A percentile compares a stretch with the other conserved stretches of the same genome.
phyloP scores from a whole-genome alignment of 2,329 filamentous ascomycete genomes.

The Penicillium sp. region DNA sequence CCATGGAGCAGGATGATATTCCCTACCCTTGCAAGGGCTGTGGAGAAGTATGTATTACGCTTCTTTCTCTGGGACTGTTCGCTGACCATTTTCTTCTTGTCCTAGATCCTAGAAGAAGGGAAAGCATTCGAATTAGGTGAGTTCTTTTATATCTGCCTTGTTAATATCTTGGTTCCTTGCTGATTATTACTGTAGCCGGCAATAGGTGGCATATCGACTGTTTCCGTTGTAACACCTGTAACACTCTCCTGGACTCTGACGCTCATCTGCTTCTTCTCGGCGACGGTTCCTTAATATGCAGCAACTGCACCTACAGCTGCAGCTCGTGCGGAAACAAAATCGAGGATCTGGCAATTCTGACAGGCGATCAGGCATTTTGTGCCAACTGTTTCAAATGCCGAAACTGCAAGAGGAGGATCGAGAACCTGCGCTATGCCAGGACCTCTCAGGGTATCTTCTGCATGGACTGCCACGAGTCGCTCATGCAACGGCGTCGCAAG shows the following conservation, averaged over 20 bases:
- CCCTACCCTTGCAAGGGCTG: conserved; percentile 87
- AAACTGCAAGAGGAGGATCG: conserved; percentile 98
- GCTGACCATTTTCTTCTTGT: conserved; percentile 15
- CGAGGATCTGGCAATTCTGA: conserved; percentile 94
- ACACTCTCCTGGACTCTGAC: conserved; percentile 93
- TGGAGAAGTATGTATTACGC: conserved; percentile 63
- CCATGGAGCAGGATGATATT: conserved; percentile 74
- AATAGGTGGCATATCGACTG: conserved; percentile 99
- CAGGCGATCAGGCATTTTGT: conserved; percentile 96
- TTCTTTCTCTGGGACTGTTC: not conserved
- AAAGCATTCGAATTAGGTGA: conserved; percentile 96
- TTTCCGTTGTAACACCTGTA: conserved; percentile 95
- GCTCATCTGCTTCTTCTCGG: conserved; percentile 95
- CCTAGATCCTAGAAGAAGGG: conserved; percentile 91
- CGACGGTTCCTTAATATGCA: conserved; percentile 97
- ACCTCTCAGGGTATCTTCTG: conserved; percentile 99
- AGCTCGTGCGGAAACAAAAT: conserved; percentile 97
- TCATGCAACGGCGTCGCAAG: conserved; percentile 90
- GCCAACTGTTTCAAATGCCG: conserved; percentile 94
- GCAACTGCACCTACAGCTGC: conserved; percentile 99
- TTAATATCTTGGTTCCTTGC: conserved; percentile 13
- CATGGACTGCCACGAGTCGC: conserved; percentile 95
- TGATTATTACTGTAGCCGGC: conserved; percentile 60
- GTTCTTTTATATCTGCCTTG: conserved; percentile 30
- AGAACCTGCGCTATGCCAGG: conserved; percentile 94